These are phyloP conservation scores for Begonia peltatifolia DNA, from an alignment of 306 rosid genomes.

Conservation along the genomic window DNA sequence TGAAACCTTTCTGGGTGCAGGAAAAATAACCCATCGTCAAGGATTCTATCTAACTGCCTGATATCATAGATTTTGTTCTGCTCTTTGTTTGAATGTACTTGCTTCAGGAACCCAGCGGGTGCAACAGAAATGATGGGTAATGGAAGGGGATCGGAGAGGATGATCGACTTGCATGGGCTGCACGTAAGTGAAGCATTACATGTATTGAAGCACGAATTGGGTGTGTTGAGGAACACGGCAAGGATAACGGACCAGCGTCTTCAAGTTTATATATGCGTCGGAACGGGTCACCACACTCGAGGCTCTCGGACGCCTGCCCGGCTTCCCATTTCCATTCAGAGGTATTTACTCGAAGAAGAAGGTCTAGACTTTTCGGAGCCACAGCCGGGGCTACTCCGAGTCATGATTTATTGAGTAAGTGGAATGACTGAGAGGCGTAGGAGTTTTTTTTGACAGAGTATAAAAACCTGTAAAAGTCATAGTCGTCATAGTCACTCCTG, in stretches of 20 bases:
- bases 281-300: constrained; percentile 91
- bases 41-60: no score
- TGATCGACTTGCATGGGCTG: constrained; percentile 88
- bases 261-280: constrained; percentile 78
- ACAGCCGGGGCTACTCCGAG: constrained; percentile 80
- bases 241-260: constrained; percentile 62
- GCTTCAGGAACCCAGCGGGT: constrained; percentile 51
- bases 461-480: constrained; percentile 24
- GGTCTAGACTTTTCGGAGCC: constrained; percentile 81
- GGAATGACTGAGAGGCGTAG: constrained; percentile 23
- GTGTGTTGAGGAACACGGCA: constrained; percentile 65
- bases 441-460: constrained; percentile 36
- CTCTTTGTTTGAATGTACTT: neutral
- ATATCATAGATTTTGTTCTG: neutral
- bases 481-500: constrained; percentile 67
- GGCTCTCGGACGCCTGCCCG: constrained; percentile 88
- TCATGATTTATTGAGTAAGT: constrained; percentile 53
- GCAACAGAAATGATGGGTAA: constrained; percentile 53
- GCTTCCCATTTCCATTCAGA: constrained; percentile 82
- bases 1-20: no score
- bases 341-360: constrained; percentile 82
- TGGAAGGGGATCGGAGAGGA: constrained; percentile 77
- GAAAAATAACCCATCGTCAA: no score
- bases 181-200: constrained; percentile 84
- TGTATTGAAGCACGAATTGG: constrained; percentile 68